These are phyloP conservation scores for Mrakia blollopis DNA, from an alignment of 768 basidiomycete genomes.

Conservation along the genomic window DNA sequence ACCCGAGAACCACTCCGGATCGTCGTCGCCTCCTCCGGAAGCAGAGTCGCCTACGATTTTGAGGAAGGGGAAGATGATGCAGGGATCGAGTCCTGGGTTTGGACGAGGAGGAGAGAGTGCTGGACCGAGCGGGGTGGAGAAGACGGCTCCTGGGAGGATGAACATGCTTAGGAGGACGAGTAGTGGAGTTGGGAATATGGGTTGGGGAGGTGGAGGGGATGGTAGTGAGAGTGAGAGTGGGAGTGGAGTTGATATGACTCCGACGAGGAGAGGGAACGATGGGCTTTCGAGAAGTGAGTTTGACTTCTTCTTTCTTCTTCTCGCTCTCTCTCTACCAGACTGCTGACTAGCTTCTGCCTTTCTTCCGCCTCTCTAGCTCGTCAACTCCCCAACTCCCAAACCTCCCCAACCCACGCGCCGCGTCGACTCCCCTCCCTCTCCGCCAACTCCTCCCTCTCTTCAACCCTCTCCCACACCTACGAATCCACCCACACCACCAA, in stretches of 20 bases:
- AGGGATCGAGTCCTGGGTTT: background rate
- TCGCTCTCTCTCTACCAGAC: background rate
- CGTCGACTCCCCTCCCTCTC: slow-evolving; percentile 17
- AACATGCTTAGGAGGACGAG: slow-evolving; percentile 26
- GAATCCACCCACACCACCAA: too few species aligned
- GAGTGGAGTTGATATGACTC: slow-evolving; percentile 32
- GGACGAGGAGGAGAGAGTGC: background rate
- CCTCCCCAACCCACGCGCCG: slow-evolving; percentile 10
- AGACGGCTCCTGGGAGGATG: background rate
- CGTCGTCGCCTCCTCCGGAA: slow-evolving; percentile 26
- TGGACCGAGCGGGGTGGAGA: background rate
- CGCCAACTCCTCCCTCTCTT: slow-evolving; percentile 20
- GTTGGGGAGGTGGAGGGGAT: slow-evolving; percentile 20
- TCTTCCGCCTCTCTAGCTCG: background rate
- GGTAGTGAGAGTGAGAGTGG: slow-evolving; percentile 23
- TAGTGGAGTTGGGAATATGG: slow-evolving; percentile 27
- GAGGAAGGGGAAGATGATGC: slow-evolving; percentile 12
- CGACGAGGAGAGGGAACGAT: slow-evolving; percentile 17
- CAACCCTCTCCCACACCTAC: background rate
- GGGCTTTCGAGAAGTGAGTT: slow-evolving; percentile 10
- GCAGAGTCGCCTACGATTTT: slow-evolving; percentile 31
- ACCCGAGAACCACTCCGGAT: slow-evolving; percentile 20
- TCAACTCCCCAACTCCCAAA: background rate
- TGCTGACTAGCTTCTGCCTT: too few species aligned
- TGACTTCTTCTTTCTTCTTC: background rate